Base-by-base conservation (phyloP, 2,329 filamentous ascomycete genomes). In the Fusarium kyushuense region DNA sequence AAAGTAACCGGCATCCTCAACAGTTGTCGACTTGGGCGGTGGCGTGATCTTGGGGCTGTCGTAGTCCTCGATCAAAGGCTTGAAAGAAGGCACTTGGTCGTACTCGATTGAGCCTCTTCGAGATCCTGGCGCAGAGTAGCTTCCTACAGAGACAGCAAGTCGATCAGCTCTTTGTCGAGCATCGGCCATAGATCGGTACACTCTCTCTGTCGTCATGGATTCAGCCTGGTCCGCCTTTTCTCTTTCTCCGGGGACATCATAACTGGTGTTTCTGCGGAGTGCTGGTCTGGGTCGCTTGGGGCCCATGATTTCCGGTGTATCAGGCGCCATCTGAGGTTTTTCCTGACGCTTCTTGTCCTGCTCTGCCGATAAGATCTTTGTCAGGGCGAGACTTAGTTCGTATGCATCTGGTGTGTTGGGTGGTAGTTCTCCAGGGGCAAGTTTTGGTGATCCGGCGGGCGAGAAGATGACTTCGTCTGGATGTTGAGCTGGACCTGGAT, bases 201-300 rank as follows among this genome's bases (percentile, higher is more conserved):
- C 77, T 8, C 79, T 77, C 65, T 80, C 72, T 4, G 75, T 77
- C n/a, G 77, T 75, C 51, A 65, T 72, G 36, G 76, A 73, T 71
- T 82, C 80, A 12, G 80, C 80, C 38, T 74, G 72, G 58, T 82
- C 80, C 27, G 80, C 80, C 65, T 74, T 76, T 63, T 82, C 75
- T 12, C 78, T 73, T 71, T 82, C 80, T 66, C 77, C 74, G 2
- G 79, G 79, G 14, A 72, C 79, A 57, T 81, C 78, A 56, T 82
- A 82, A 66, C 80, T 82, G 41, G 80, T 82, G 66, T 81, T 82
- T 40, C 80, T 78, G 65, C 79, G 75, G n/a, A 82, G 69, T 13
- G 77, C 80, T 25, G 80, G 80, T 41, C 79, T 76, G 13, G 79
- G 79, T 11, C 73, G 70, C 58, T 62, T 74, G 17, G 58, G 72